phyloP scores from a whole-genome alignment of 108 stramenopile species.

The Hondaea fermentalgiana region DNA sequence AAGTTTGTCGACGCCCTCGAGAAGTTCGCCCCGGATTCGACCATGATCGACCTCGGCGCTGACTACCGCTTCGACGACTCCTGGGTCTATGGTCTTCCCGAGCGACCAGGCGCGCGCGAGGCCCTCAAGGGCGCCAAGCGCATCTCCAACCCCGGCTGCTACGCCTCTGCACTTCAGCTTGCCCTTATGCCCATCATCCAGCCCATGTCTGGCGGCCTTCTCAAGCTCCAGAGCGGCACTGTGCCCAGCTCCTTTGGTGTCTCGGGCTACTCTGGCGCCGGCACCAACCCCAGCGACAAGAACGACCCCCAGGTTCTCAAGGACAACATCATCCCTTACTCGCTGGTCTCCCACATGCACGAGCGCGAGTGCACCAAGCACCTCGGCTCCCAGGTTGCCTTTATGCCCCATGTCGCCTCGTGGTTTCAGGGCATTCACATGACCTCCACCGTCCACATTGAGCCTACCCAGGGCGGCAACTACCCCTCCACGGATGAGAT shows the following conservation, averaged over 20 bases:
- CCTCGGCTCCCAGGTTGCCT: slow-evolving; percentile 40
- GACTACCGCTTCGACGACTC: slow-evolving; percentile 5
- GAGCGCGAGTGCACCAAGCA: slow-evolving; percentile 19
- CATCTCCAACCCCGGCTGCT: slow-evolving; percentile 55
- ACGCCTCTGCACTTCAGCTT: slow-evolving; percentile 50
- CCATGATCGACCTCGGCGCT: slow-evolving; percentile 14
- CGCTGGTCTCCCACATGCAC: slow-evolving; percentile 6
- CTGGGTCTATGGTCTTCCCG: slow-evolving; percentile 44
- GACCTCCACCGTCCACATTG: slow-evolving; percentile 44
- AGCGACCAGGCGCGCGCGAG: slow-evolving; percentile 38
- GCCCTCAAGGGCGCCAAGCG: slow-evolving; percentile 27
- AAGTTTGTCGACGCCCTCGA: neutral
- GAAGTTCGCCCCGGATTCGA: neutral
- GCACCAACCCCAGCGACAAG: slow-evolving; percentile 43
- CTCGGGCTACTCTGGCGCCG: slow-evolving; percentile 51
- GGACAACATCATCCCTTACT: slow-evolving; percentile 20
- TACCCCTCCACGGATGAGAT: slow-evolving; percentile 31
- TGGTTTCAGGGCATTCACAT: slow-evolving; percentile 42
- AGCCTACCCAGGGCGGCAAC: slow-evolving; percentile 36
- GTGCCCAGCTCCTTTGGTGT: slow-evolving; percentile 26
- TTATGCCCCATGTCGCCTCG: slow-evolving; percentile 36
- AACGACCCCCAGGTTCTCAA: slow-evolving; percentile 6
- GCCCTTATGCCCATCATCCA: slow-evolving; percentile 43
- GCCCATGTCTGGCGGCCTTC: slow-evolving; percentile 37
- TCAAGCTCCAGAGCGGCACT: slow-evolving; percentile 36